Percentiles rank a stretch among this genome's conserved stretches.
Evolutionary conservation across 139 green algal species (phyloP).

Genomic region (Zygnema cylindricum): DNA sequence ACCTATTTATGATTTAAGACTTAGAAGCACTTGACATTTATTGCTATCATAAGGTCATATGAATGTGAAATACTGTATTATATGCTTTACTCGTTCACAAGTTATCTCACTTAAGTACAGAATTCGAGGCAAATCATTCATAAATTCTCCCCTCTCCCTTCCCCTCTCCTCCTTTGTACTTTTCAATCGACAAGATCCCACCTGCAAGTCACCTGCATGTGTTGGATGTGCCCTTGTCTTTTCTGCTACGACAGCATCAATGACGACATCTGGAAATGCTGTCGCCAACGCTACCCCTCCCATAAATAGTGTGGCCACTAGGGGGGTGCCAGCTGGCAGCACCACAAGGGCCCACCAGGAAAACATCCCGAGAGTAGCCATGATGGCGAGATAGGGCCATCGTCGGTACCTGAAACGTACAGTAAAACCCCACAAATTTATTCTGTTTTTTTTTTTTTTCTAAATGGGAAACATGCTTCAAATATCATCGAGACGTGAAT

Average conservation of each 20-base stretch:
- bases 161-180: too few species aligned
- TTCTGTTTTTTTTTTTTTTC: too few species aligned
- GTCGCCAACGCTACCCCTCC: constrained; percentile 2
- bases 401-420: constrained; percentile 38
- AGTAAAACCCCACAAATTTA: too few species aligned
- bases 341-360: background rate
- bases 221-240: constrained; percentile 18
- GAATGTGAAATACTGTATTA: too few species aligned
- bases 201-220: constrained; percentile 43
- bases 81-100: too few species aligned
- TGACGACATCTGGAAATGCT: constrained; percentile 55
- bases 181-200: too few species aligned
- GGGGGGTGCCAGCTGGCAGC: constrained; percentile 31
- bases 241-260: constrained; percentile 45
- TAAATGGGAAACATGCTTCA: background rate
- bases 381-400: constrained; percentile 43
- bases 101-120: too few species aligned
- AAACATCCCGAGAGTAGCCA: background rate
- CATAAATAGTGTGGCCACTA: constrained; percentile 26
- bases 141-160: too few species aligned
- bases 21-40: too few species aligned
- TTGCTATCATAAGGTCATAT: too few species aligned
- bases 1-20: too few species aligned
- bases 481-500: background rate
- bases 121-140: too few species aligned